A percentile compares a stretch with the other conserved stretches of the same genome.
These are phyloP conservation scores for Pyrus betulifolia DNA, from an alignment of 306 rosid genomes.

Conservation along the genomic window DNA sequence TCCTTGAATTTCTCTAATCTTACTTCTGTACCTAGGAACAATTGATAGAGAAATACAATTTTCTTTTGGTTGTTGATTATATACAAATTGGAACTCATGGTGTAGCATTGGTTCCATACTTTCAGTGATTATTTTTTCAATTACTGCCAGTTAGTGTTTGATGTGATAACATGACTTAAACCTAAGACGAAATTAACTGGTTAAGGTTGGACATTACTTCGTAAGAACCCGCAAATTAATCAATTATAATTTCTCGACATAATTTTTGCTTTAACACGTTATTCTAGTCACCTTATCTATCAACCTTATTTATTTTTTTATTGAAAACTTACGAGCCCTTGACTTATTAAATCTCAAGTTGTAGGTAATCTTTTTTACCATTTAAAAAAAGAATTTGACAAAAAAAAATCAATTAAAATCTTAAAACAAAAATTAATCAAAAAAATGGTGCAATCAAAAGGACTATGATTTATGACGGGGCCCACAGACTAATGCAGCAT, in stretches of 20 bases:
- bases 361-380: neutral
- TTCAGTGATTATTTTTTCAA: neutral
- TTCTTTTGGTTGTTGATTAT: neutral
- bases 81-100: neutral
- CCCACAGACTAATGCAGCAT: neutral
- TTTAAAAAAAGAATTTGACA: neutral
- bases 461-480: neutral
- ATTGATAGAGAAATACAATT: neutral
- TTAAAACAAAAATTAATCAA: neutral
- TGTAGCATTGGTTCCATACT: neutral
- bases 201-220: neutral
- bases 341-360: neutral
- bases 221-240: neutral
- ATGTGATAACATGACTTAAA: neutral
- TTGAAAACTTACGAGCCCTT: neutral
- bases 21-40: neutral
- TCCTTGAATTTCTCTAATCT: neutral
- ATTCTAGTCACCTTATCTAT: too few species aligned
- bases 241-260: too few species aligned
- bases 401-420: neutral
- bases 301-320: too few species aligned
- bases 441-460: neutral
- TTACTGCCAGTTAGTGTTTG: neutral
- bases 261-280: too few species aligned
- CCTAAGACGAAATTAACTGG: neutral